Conservation (phyloP, 495 filamentous ascomycete species). For the Aspergillus coremiiformis region DNA sequence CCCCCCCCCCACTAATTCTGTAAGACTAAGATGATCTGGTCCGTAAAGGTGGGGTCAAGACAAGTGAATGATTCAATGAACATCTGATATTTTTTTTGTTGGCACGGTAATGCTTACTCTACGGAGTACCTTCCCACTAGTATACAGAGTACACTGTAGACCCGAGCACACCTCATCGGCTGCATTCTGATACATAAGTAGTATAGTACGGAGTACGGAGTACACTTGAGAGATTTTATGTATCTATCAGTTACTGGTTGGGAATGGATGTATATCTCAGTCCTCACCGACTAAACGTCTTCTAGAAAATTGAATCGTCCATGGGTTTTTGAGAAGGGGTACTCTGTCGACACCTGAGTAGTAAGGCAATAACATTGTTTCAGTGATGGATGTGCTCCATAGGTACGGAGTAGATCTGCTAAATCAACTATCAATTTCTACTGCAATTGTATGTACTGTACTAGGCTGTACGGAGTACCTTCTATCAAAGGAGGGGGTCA, state of each 20-base stretch:
- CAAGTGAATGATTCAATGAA: background rate
- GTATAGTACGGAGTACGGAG: too few relatives aligned
- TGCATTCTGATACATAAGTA: background rate
- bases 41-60: too few relatives aligned
- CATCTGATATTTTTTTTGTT: background rate
- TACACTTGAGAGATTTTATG: background rate
- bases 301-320: background rate
- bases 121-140: background rate
- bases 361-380: background rate
- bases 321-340: background rate
- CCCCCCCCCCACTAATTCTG: background rate
- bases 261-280: too few relatives aligned
- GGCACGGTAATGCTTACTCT: background rate
- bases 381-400: background rate
- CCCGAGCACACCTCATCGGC: background rate
- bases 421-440: too few relatives aligned
- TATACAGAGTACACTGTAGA: background rate
- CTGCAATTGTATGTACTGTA: too few relatives aligned
- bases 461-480: background rate
- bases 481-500: background rate
- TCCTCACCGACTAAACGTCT: background rate
- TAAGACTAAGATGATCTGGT: background rate
- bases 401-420: background rate
- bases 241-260: background rate
- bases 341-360: background rate